Evolutionary conservation across 305 asterid genomes (phyloP).

Genomic region (Andrographis paniculata): DNA sequence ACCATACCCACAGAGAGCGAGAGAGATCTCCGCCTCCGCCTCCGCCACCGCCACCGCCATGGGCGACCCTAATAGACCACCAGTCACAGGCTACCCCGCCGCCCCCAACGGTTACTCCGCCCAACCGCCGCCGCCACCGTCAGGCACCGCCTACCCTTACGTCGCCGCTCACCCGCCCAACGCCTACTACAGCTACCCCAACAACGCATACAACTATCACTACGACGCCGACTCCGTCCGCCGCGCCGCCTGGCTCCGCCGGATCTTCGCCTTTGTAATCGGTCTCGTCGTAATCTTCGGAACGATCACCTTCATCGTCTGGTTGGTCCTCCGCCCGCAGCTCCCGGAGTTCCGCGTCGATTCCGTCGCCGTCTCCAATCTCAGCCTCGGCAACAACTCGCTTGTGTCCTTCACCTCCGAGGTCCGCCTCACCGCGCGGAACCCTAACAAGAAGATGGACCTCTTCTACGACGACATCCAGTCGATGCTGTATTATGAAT

Average conservation of each 20-base stretch:
- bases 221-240: slow-evolving; percentile 14
- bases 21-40: not conserved
- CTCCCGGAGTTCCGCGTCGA: slow-evolving; percentile 30
- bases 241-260: slow-evolving; percentile 25
- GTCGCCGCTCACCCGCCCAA: slow-evolving; percentile 16
- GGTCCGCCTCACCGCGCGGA: slow-evolving; percentile 32
- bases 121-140: slow-evolving; percentile 13
- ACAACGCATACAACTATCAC: slow-evolving; percentile 17
- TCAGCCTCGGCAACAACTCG: slow-evolving; percentile 20
- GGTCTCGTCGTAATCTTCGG: slow-evolving; percentile 16
- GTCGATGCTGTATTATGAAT: slow-evolving; percentile 27
- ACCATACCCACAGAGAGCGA: no score
- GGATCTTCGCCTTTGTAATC: slow-evolving; percentile 19
- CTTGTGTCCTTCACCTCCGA: slow-evolving; percentile 26
- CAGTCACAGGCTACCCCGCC: slow-evolving; percentile 33
- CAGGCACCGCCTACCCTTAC: slow-evolving; percentile 25
- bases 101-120: slow-evolving; percentile 22
- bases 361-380: slow-evolving; percentile 19
- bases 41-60: not conserved
- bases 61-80: slow-evolving; percentile 23
- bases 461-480: slow-evolving; percentile 28
- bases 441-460: slow-evolving; percentile 47
- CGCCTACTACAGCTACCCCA: slow-evolving; percentile 13
- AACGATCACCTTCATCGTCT: slow-evolving; percentile 19
- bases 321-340: slow-evolving; percentile 31